Conservation (phyloP, 805 yeast species). For the Sugiyamaella mastotermitis region DNA sequence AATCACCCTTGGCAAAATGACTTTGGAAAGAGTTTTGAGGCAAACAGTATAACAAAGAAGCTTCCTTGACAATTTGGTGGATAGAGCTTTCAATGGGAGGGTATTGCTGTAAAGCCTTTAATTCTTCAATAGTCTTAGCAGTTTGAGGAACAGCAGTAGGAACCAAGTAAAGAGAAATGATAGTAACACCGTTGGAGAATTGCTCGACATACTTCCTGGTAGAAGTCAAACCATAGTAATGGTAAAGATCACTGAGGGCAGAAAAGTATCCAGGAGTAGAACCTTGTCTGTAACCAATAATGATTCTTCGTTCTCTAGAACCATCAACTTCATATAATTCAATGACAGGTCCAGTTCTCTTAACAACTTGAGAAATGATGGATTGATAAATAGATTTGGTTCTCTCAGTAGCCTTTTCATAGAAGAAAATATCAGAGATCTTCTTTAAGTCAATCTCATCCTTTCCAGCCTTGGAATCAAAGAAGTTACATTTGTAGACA, state of each 20-base stretch:
- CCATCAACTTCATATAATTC: constrained; percentile 77
- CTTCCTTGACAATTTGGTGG: constrained; percentile 88
- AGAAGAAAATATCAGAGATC: constrained; percentile 75
- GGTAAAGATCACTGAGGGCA: constrained; percentile 78
- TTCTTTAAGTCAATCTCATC: constrained; percentile 49
- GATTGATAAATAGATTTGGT: constrained; percentile 74
- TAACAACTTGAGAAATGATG: constrained; percentile 60
- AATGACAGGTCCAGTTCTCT: constrained; percentile 87
- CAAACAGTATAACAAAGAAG: constrained; percentile 82
- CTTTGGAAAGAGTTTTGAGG: constrained; percentile 80
- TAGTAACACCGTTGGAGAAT: constrained; percentile 80
- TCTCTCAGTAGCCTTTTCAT: constrained; percentile 68
- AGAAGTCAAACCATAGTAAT: constrained; percentile 78
- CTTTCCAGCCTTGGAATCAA: constrained; percentile 26
- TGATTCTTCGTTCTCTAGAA: constrained; percentile 76
- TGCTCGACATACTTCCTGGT: constrained; percentile 92
- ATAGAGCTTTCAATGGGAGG: constrained; percentile 67
- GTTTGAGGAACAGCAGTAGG: constrained; percentile 47
- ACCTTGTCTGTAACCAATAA: constrained; percentile 81
- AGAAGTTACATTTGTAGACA: constrained; percentile 68
- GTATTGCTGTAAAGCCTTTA: constrained; percentile 22
- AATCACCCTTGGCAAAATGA: constrained; percentile 63
- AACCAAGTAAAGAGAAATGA: constrained; percentile 79
- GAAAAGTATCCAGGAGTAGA: constrained; percentile 83
- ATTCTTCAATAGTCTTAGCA: constrained; percentile 28